phyloP scores from a whole-genome alignment of 139 green algal genomes.

The Chlorella sp. region DNA sequence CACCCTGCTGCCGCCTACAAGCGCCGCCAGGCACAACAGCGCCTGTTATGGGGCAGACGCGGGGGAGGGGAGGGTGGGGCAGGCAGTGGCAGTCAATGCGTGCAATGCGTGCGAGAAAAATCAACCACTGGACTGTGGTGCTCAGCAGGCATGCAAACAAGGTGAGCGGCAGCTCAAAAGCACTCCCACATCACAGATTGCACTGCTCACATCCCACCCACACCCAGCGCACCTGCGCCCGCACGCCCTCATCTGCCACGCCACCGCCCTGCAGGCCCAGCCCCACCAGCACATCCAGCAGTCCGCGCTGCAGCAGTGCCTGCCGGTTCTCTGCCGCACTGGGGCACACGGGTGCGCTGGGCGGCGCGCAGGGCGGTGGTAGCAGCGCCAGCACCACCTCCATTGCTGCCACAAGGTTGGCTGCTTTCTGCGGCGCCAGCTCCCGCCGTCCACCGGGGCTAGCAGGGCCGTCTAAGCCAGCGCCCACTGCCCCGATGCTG shows the following conservation, averaged over 20 bases:
- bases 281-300: constrained; percentile 10
- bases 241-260: constrained; percentile 7
- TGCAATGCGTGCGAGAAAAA: no score
- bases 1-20: not conserved
- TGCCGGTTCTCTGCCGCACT: constrained; percentile 11
- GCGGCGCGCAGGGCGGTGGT: not conserved
- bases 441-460: no score
- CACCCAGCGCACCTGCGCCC: not conserved
- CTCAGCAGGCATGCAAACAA: not conserved
- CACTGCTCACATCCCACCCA: not conserved
- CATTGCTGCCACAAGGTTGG: constrained; percentile 20
- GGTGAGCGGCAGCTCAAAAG: not conserved
- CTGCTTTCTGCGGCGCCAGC: constrained; percentile 15
- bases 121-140: not conserved
- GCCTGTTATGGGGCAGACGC: not conserved
- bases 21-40: constrained; percentile 20
- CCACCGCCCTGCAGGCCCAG: constrained; percentile 17
- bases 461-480: no score
- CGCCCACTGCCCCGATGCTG: no score
- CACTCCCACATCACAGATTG: not conserved
- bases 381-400: constrained; percentile 26
- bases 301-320: constrained; percentile 21
- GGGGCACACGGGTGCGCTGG: not conserved
- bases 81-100: no score
- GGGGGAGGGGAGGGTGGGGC: not conserved